Conservation (phyloP, 2,329 filamentous ascomycete genomes). For the Fusarium sp. region DNA sequence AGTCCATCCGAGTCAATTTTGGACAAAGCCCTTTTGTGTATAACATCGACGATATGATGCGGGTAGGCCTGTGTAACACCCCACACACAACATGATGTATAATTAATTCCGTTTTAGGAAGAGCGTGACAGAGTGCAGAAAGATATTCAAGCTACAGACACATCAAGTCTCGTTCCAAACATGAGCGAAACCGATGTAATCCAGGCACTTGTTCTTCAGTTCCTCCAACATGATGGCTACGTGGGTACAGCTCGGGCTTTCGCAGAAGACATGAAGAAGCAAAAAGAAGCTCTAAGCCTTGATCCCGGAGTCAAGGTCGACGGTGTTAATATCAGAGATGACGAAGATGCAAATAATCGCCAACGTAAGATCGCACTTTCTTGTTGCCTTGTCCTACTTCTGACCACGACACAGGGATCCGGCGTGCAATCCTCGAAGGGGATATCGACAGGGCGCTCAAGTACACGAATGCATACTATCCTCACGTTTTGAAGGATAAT, state of each 20-base stretch:
- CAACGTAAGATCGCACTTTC: slow-evolving; percentile 69
- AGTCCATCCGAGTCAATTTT: slow-evolving; percentile 72
- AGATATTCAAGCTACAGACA: slow-evolving; percentile 67
- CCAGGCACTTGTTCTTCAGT: slow-evolving; percentile 84
- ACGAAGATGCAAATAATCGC: slow-evolving; percentile 85
- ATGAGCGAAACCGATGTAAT: slow-evolving; percentile 80
- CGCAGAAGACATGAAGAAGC: slow-evolving; percentile 78
- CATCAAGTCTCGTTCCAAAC: slow-evolving; percentile 68
- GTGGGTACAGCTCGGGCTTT: slow-evolving; percentile 93
- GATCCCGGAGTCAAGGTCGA: slow-evolving; percentile 62
- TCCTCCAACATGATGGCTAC: slow-evolving; percentile 93
- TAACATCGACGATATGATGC: slow-evolving; percentile 88
- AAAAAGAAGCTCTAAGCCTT: slow-evolving; percentile 74
- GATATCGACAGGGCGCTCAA: slow-evolving; percentile 93
- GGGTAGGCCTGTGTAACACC: slow-evolving; percentile 58
- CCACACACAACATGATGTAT: not conserved
- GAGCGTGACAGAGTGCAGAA: slow-evolving; percentile 67
- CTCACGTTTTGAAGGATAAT: slow-evolving; percentile 80
- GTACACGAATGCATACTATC: slow-evolving; percentile 80
- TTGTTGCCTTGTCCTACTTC: not conserved
- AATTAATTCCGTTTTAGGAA: slow-evolving; percentile 53
- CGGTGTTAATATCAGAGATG: slow-evolving; percentile 76
- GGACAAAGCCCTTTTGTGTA: slow-evolving; percentile 83
- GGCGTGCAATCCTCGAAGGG: slow-evolving; percentile 86
- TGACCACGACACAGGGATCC: slow-evolving; percentile 71